A percentile compares a stretch with the other conserved stretches of the same genome.
phyloP scores from a whole-genome alignment of 2,329 filamentous ascomycete species.

The Davidsoniella virescens region DNA sequence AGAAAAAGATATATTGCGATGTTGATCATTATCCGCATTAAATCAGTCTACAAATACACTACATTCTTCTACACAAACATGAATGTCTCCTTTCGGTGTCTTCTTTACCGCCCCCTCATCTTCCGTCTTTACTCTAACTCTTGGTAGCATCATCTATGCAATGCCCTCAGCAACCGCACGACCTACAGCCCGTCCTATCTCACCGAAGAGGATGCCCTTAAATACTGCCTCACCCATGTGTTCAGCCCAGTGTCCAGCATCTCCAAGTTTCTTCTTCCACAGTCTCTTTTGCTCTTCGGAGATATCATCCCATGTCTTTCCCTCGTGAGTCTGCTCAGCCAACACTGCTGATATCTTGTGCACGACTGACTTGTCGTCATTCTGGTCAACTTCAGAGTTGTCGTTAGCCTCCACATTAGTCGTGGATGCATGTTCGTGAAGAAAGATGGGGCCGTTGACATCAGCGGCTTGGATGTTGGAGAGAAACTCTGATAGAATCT shows the following conservation, averaged over 20 bases:
- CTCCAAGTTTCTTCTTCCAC: constrained; percentile 54
- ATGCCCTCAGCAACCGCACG: constrained; percentile 26
- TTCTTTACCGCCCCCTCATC: no score
- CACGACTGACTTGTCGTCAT: background rate
- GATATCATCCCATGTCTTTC: constrained; percentile 57
- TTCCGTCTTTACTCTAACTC: no score
- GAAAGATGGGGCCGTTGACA: constrained; percentile 5
- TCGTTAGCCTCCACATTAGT: background rate
- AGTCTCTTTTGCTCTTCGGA: constrained; percentile 40
- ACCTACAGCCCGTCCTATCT: constrained; percentile 48
- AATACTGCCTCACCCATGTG: constrained; percentile 63
- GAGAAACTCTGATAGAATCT: constrained; percentile 6
- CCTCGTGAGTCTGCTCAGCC: constrained; percentile 32
- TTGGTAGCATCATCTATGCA: background rate
- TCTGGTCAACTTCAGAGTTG: background rate
- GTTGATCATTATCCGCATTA: background rate
- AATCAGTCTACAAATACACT: constrained; percentile 9
- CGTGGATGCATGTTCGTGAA: constrained; percentile 2
- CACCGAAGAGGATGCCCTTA: constrained; percentile 60
- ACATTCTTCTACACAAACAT: background rate
- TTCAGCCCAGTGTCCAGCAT: constrained; percentile 65
- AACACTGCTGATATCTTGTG: constrained; percentile 22
- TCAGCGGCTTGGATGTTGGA: constrained; percentile 5
- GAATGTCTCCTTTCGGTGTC: background rate
- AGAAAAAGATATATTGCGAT: background rate